A percentile compares a stretch with the other conserved stretches of the same genome.
Evolutionary conservation across 2,329 filamentous ascomycete genomes (phyloP).

Genomic region (Cercospora berteroae): DNA sequence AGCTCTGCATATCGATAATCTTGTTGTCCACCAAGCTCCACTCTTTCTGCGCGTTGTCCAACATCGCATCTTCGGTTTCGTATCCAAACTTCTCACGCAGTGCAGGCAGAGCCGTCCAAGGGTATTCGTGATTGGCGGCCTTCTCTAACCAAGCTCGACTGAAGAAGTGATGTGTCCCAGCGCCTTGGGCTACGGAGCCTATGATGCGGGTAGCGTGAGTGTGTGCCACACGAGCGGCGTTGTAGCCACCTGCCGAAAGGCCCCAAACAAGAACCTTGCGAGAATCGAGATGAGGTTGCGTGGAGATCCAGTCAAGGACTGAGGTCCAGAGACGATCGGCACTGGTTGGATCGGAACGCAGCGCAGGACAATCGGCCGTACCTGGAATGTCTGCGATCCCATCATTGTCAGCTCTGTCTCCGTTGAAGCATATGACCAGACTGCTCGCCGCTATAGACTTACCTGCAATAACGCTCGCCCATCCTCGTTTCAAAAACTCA

Average conservation of each 20-base stretch:
- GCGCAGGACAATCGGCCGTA: slow-evolving; percentile 66
- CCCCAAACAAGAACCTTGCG: slow-evolving; percentile 61
- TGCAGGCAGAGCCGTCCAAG: slow-evolving; percentile 39
- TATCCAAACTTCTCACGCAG: slow-evolving; percentile 65
- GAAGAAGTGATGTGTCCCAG: slow-evolving; percentile 63
- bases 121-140: slow-evolving; percentile 63
- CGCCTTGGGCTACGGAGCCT: slow-evolving; percentile 62
- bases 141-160: slow-evolving; percentile 58
- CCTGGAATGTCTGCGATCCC: slow-evolving; percentile 50
- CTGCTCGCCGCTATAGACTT: slow-evolving; percentile 30
- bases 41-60: slow-evolving; percentile 55
- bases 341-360: slow-evolving; percentile 57
- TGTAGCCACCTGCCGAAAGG: slow-evolving; percentile 65
- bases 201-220: slow-evolving; percentile 58
- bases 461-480: slow-evolving; percentile 62
- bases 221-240: slow-evolving; percentile 63
- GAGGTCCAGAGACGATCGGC: slow-evolving; percentile 63
- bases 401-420: slow-evolving; percentile 29
- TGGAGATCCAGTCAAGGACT: slow-evolving; percentile 59
- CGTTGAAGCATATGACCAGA: slow-evolving; percentile 39
- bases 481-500: slow-evolving; percentile 62
- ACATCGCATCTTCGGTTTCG: slow-evolving; percentile 54
- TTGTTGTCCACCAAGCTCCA: slow-evolving; percentile 63
- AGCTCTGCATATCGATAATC: slow-evolving; percentile 56
- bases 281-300: slow-evolving; percentile 56